phyloP scores from a whole-genome alignment of 352 stramenopile genomes.

The Phytophthora quininea region DNA sequence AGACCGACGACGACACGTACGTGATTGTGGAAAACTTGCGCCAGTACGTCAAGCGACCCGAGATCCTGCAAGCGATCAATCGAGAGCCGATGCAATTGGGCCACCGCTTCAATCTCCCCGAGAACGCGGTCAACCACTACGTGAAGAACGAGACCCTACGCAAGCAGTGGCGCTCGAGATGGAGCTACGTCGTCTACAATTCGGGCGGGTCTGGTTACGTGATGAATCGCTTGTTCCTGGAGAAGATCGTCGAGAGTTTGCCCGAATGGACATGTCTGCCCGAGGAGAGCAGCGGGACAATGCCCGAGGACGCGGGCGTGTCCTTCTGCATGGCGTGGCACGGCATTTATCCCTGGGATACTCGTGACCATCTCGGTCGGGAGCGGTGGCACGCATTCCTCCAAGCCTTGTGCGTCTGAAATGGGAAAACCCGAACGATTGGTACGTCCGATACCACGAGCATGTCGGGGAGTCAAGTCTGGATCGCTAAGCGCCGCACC shows the following conservation, averaged over 20 bases:
- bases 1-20: conserved; percentile 81
- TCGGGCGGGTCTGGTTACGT: conserved; percentile 71
- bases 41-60: conserved; percentile 55
- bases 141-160: conserved; percentile 59
- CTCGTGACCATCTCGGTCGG: conserved; percentile 63
- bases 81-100: conserved; percentile 76
- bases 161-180: conserved; percentile 43
- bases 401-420: conserved; percentile 47
- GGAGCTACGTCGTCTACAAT: conserved; percentile 75
- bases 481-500: conserved; percentile 51
- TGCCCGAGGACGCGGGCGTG: conserved; percentile 74
- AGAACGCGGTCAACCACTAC: conserved; percentile 57
- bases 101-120: conserved; percentile 73
- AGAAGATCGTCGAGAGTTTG: conserved; percentile 59
- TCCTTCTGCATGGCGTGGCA: conserved; percentile 86
- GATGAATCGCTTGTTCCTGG: conserved; percentile 76
- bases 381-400: conserved; percentile 75
- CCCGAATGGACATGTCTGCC: conserved; percentile 57
- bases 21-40: conserved; percentile 76
- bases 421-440: conserved; percentile 49
- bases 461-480: conserved; percentile 60
- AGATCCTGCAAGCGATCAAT: conserved; percentile 58
- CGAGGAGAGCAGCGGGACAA: conserved; percentile 58
- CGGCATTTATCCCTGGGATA: conserved; percentile 69
- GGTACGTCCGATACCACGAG: conserved; percentile 68